These are phyloP conservation scores for Fomitopsis serialis DNA, from an alignment of 768 basidiomycete genomes.

Conservation along the genomic window DNA sequence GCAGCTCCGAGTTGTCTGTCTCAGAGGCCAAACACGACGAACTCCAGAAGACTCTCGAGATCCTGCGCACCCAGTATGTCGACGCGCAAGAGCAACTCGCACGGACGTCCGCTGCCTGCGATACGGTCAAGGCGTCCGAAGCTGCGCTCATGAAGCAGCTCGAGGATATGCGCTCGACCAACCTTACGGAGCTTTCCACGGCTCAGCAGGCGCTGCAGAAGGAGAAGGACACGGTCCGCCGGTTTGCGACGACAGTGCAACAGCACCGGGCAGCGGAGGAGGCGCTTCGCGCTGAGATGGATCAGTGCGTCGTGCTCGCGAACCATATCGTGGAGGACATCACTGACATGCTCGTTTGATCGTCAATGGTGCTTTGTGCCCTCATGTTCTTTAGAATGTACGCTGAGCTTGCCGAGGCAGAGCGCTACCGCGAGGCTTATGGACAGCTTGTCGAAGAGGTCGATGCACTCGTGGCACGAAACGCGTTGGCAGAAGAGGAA, in stretches of 20 bases:
- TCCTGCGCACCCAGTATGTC: conserved; percentile 15
- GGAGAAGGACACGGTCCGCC: conserved; percentile 35
- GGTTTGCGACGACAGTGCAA: conserved; percentile 45
- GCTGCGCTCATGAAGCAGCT: conserved; percentile 24
- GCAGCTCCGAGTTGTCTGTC: conserved; percentile 33
- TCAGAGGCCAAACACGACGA: conserved; percentile 37
- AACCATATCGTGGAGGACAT: neutral
- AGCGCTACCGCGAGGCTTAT: conserved; percentile 70
- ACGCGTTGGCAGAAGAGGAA: conserved; percentile 78
- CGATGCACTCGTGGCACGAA: conserved; percentile 56
- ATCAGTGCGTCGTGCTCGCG: conserved; percentile 40
- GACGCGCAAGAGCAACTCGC: conserved; percentile 16
- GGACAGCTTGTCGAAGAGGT: conserved; percentile 58
- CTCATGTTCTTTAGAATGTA: conserved; percentile 27
- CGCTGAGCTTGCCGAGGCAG: conserved; percentile 52
- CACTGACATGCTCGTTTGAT: neutral
- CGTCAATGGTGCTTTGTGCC: neutral
- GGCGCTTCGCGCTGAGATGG: conserved; percentile 60
- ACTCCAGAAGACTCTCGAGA: conserved; percentile 36
- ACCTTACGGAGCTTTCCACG: conserved; percentile 26
- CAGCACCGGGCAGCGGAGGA: conserved; percentile 63
- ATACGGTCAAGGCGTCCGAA: conserved; percentile 14
- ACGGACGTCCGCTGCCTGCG: conserved; percentile 15
- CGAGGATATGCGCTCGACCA: conserved; percentile 21
- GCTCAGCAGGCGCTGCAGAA: conserved; percentile 21